Conservation (phyloP, 2,329 filamentous ascomycete genomes). For the Cladosporium sp. region DNA sequence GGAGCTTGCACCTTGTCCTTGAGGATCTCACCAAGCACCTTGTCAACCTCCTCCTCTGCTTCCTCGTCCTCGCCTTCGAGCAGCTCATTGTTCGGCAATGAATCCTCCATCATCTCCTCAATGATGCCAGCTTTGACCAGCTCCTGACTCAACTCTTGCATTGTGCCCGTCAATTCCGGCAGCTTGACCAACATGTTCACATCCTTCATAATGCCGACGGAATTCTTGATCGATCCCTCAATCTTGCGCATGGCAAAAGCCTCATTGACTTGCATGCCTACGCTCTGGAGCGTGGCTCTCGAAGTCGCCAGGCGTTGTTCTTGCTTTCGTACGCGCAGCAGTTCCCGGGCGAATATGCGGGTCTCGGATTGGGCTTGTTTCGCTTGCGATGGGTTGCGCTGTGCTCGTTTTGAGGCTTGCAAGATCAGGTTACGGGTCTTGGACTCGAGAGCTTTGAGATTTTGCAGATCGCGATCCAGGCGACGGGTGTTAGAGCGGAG, state of each 20-base stretch:
- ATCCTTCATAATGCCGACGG: conserved; percentile 93
- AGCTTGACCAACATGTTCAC: conserved; percentile 81
- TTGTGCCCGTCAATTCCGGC: conserved; percentile 82
- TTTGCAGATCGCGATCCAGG: conserved; percentile 84
- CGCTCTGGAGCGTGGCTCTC: conserved; percentile 86
- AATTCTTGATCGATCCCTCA: conserved; percentile 81
- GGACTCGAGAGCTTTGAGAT: conserved; percentile 71
- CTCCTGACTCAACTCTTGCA: conserved; percentile 82
- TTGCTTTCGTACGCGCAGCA: conserved; percentile 77
- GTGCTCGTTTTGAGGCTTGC: conserved; percentile 73
- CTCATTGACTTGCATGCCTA: conserved; percentile 97
- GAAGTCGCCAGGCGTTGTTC: conserved; percentile 71
- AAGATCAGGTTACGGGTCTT: conserved; percentile 85
- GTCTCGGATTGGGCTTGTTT: conserved; percentile 77
- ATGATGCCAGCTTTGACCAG: conserved; percentile 93
- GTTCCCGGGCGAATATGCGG: conserved; percentile 81
- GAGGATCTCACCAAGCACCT: conserved; percentile 84
- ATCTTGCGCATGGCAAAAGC: conserved; percentile 95
- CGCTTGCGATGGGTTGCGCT: conserved; percentile 72
- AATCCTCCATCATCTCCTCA: conserved; percentile 93
- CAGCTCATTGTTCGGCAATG: conserved; percentile 68
- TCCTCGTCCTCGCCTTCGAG: conserved; percentile 71
- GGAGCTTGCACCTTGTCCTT: conserved; percentile 70
- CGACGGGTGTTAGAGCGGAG: conserved; percentile 88
- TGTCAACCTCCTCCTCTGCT: conserved; percentile 80